Base-by-base conservation (phyloP, 2,329 filamentous ascomycete species). In the Dactylellina parvicollis region DNA sequence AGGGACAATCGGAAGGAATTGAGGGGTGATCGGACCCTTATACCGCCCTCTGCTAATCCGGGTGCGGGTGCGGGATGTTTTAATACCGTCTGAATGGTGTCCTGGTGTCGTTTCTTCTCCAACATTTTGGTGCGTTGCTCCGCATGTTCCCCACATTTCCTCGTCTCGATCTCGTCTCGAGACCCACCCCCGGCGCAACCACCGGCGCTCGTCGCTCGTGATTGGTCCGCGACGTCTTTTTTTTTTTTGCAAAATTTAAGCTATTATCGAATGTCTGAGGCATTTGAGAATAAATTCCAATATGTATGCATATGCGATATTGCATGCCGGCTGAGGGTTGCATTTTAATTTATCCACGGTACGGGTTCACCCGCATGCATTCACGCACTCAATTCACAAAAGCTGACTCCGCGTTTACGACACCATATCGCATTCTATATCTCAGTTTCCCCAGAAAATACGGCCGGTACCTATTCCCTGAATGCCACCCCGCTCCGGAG, bases 131-230 rank as follows among this genome's bases (percentile, higher is more conserved):
- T 47, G 42, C 14, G 57, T 50, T 52, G 44, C 44, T 36, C 40
- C 26, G 22, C 32, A 54, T n/a, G 54, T 61, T 60, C 56, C 46
- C 56, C 49, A 56, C 56, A 57, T 50, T 52, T 47, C 26, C 42
- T 71, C 66, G 66, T 71, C 66, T 71, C 66, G 66, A 71, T 12
- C 57, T 71, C 66, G 66, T 71, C 57, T 71, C 66, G 66, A 64
- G 7, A n/a, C 16, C 36, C 57, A 5, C 46, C 30, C 44, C 42
- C 20, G 9, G 44, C 34, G 12, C 22, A 49, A 59, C 38, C 18
- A n/a, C n/a, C n/a, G n/a, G n/a, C n/a, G 26, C 2, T n/a, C 4
- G 49, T 7, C 16, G 3, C 16, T 47, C n/a, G 7, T 34, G 22
- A 62, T 62, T 62, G 57, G 57, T 32, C 34, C 22, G 24, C 42